Base-by-base conservation (phyloP, 2,329 filamentous ascomycete genomes). In the Coniochaeta hoffmannii region DNA sequence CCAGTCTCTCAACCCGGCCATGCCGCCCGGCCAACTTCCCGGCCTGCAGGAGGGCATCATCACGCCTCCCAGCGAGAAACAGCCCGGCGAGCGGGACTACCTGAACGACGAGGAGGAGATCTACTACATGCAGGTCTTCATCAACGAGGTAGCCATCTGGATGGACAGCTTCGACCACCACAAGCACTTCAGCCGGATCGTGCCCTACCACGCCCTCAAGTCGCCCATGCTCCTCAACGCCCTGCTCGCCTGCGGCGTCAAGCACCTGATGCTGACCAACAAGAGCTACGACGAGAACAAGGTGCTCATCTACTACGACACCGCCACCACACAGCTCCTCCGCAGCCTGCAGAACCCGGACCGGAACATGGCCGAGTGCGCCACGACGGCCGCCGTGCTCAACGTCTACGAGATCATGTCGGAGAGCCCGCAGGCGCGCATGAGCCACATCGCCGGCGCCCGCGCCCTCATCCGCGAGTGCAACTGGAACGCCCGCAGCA, bases 361-460 rank as follows among this genome's bases (percentile, higher is more conserved):
- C 61, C 83, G 91, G 56, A 87, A 96, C 66, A 90, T 86, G 1
- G 83, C 87, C 28, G 85, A 96, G 54, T 96, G 91, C 68, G 90
- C 92, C 8, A 89, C 88, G 0, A 90, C 90, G 0, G 91, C 93
- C 2, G 87, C 96, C 14, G 87, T 96, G 8, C 79, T 97, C 31
- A 93, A 96, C 63, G 88, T 96, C 3, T 97, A 95, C 71, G 91
- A 97, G 69, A 87, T 92, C 63, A 96, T 97, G 90, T 90, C 85
- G 51, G 88, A 93, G 65, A 83, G 83, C 61, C 85, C 88, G 5
- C 76, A 86, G 35, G 84, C 90, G 63, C 81, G 88, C n/a, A 93
- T 94, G 86, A 92, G 89, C 62, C 92, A 96, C 65, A 92, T 93
- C 61, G 87, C 88, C 0, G 90, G 90, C 5, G 90, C 90, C 10